Percentiles rank a stretch among this genome's conserved stretches.
These are phyloP conservation scores for Leccinum arenicola DNA, from an alignment of 768 basidiomycete genomes.

Conservation along the genomic window DNA sequence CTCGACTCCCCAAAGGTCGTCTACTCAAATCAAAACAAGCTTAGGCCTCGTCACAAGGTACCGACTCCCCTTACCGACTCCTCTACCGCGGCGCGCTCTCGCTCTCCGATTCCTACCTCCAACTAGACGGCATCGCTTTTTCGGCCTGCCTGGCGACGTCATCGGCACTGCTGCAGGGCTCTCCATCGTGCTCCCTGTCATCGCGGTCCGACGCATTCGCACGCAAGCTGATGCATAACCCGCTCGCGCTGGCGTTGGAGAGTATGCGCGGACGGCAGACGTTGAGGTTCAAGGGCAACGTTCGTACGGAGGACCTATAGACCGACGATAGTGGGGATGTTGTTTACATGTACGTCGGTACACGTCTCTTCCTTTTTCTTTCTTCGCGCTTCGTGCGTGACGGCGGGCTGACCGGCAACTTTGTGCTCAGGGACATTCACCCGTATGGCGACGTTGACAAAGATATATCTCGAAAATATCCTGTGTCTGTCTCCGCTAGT, in stretches of 20 bases:
- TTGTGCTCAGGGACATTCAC: constrained; percentile 58
- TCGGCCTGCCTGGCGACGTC: constrained; percentile 40
- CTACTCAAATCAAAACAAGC: too few species aligned
- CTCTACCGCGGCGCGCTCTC: constrained; percentile 76
- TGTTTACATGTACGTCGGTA: constrained; percentile 41
- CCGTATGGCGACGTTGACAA: constrained; percentile 60
- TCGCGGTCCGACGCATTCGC: constrained; percentile 25
- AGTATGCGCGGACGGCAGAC: constrained; percentile 76
- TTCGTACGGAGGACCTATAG: constrained; percentile 52
- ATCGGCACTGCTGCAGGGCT: constrained; percentile 23
- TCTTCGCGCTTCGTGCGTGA: too few species aligned
- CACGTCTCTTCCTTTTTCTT: too few species aligned
- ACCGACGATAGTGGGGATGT: constrained; percentile 56
- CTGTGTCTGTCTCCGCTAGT: too few species aligned
- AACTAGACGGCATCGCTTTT: constrained; percentile 66
- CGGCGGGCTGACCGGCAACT: neutral
- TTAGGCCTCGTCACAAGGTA: constrained; percentile 1
- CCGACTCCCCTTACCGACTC: too few species aligned
- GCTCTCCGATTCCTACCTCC: constrained; percentile 60
- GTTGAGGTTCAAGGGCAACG: constrained; percentile 54
- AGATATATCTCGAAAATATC: too few species aligned
- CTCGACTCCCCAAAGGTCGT: too few species aligned
- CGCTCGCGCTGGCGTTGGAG: constrained; percentile 69
- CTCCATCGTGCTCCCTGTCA: constrained; percentile 3
- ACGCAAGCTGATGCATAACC: constrained; percentile 59